A percentile compares a stretch with the other conserved stretches of the same genome.
Evolutionary conservation across 1,284 basidiomycete species (phyloP).

Genomic region (Sanghuangporus baumii): DNA sequence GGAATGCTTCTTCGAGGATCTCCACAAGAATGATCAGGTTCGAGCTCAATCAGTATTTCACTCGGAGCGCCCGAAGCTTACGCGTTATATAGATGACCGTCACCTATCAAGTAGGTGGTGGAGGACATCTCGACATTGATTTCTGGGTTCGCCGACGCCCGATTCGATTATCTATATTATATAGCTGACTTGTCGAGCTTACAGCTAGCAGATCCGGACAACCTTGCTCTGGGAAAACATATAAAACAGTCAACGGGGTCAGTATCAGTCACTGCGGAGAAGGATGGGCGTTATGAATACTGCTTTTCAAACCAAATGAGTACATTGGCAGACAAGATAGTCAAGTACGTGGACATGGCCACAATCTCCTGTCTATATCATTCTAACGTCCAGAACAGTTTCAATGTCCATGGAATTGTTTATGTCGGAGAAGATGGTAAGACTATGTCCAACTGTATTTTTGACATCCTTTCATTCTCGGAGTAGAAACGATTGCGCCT

Average conservation of each 20-base stretch:
- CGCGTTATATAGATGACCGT: constrained; percentile 84
- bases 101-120: constrained; percentile 96
- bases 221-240: constrained; percentile 68
- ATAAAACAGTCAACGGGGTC: constrained; percentile 88
- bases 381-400: constrained; percentile 44
- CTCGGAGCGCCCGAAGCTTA: not conserved
- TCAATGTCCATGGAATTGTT: constrained; percentile 98
- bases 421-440: constrained; percentile 85
- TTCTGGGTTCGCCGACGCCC: constrained; percentile 66
- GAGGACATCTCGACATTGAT: constrained; percentile 95
- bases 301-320: constrained; percentile 99
- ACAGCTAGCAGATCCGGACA: constrained; percentile 77
- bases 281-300: constrained; percentile 87
- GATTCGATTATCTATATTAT: not conserved
- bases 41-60: constrained; percentile 1
- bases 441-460: not conserved
- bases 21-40: constrained; percentile 93
- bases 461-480: not conserved
- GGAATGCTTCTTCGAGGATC: constrained; percentile 98
- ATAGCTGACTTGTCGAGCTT: not conserved
- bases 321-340: constrained; percentile 88
- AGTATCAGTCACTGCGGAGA: constrained; percentile 79
- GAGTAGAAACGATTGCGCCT: constrained; percentile 75
- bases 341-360: constrained; percentile 61
- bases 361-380: not conserved